Conservation (phyloP, 2,329 filamentous ascomycete genomes). For the Emmonsia crescens region DNA sequence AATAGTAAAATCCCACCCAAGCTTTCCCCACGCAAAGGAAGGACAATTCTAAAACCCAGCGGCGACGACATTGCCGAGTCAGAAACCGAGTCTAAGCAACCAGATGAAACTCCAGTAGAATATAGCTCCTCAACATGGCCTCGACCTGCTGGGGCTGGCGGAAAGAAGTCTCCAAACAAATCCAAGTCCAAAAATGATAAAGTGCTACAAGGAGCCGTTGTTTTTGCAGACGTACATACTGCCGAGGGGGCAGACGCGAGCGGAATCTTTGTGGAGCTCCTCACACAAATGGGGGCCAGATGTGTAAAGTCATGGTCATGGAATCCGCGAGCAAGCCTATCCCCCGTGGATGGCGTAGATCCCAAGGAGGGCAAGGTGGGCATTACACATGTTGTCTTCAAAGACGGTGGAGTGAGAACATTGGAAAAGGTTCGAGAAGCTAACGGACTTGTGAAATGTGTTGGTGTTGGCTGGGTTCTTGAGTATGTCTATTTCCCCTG, state of each 20-base stretch:
- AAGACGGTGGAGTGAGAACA: slow-evolving; percentile 71
- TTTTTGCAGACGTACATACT: slow-evolving; percentile 76
- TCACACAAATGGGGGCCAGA: slow-evolving; percentile 70
- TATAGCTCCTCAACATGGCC: slow-evolving; percentile 2
- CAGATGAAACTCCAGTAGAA: not conserved
- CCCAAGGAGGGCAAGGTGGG: slow-evolving; percentile 46
- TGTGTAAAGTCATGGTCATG: slow-evolving; percentile 68
- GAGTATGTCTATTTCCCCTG: slow-evolving; percentile 50
- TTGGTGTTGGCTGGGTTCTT: slow-evolving; percentile 79
- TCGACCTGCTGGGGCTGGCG: slow-evolving; percentile 11
- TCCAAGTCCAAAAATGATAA: slow-evolving; percentile 16
- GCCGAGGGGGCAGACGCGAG: slow-evolving; percentile 72
- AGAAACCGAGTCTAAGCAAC: slow-evolving; percentile 3
- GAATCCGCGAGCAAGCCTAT: slow-evolving; percentile 46
- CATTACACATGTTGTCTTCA: slow-evolving; percentile 83
- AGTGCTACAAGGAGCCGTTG: slow-evolving; percentile 59
- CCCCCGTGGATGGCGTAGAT: slow-evolving; percentile 24
- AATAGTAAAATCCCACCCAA: slow-evolving; percentile 16
- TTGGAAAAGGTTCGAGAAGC: slow-evolving; percentile 63
- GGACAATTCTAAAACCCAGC: slow-evolving; percentile 1
- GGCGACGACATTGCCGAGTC: slow-evolving; percentile 5
- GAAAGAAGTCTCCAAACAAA: slow-evolving; percentile 21
- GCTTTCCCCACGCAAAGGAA: slow-evolving; percentile 18
- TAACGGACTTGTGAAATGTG: slow-evolving; percentile 67
- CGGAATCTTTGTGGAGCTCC: slow-evolving; percentile 67